Base-by-base conservation (phyloP, 2,329 filamentous ascomycete genomes). In the Dothistroma septosporum region DNA sequence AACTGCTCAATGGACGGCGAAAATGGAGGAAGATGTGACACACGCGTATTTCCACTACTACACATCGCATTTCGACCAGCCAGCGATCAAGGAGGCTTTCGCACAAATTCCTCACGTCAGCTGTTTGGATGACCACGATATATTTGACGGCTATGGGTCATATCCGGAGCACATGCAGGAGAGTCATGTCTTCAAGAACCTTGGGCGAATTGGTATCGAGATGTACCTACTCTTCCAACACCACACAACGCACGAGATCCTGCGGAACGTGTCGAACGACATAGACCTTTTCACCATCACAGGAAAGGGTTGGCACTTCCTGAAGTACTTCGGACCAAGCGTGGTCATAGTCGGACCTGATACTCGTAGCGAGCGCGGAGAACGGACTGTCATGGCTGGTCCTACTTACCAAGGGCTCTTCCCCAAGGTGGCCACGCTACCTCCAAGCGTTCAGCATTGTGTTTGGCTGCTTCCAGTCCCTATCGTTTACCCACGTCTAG, bases 1-100 rank as follows among this genome's bases (percentile, higher is more conserved):
- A 79, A 95, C 87, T 68, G 88, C 91, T 0, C 83, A 87, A 48
- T 99, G 94, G 94, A 96, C 92, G 8, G 91, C 93, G 3, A 88
- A 91, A 54, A 91, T 97, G 69, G 92, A 99, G 72, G 93, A 99
- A 72, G 94, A 99, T 72, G 91, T 96, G 19, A 87, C 89, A 1
- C 92, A 97, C 76, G 92, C 94, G 8, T 99, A 96, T 78, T 99
- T 99, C 76, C 94, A 99, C 75, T 99, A 96, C 76, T 99, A 99
- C 74, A 96, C 92, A 1, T 96, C 92, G 68, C 93, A 97, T 75
- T 97, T 99, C 73, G 94, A 99, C 73, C 94, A 99, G 76, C 92
- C 93, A 7, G 93, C 95, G 75, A 76, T 99, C 66, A 83, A 94
- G 62, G 94, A 99, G 76, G 92, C 93, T 0, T 99, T 96, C 79